These are phyloP conservation scores for Cryphonectria japonica DNA, from an alignment of 2,329 filamentous ascomycete species.

Conservation along the genomic window DNA sequence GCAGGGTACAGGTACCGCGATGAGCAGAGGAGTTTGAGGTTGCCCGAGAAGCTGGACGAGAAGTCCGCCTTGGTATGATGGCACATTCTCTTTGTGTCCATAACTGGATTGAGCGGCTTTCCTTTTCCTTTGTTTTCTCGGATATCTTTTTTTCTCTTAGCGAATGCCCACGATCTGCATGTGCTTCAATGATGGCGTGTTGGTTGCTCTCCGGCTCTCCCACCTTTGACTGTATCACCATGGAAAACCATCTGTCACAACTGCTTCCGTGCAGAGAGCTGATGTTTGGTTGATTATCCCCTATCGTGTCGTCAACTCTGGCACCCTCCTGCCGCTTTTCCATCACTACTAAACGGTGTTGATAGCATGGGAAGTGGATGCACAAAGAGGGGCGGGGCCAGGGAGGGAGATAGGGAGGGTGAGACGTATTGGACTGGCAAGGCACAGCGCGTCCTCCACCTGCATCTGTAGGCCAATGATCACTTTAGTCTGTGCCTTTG, in stretches of 20 bases:
- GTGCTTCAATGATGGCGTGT: neutral
- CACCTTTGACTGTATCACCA: neutral
- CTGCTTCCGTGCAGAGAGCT: neutral
- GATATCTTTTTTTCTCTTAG: neutral
- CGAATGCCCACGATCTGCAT: neutral
- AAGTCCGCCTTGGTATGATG: neutral
- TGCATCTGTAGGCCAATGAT: too few species aligned
- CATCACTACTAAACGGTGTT: too few species aligned
- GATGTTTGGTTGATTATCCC: too few species aligned
- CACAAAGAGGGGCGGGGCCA: too few species aligned
- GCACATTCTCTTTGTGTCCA: neutral
- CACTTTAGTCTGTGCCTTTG: too few species aligned
- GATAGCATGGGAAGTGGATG: too few species aligned
- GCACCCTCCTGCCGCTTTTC: too few species aligned
- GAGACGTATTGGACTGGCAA: too few species aligned
- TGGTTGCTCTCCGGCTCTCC: neutral
- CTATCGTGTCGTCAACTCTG: too few species aligned
- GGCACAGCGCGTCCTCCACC: too few species aligned
- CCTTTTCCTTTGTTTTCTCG: neutral
- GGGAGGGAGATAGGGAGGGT: too few species aligned
- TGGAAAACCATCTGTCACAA: neutral
- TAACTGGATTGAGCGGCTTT: too few species aligned
- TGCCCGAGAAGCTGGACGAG: constrained; percentile 5
- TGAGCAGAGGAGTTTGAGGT: neutral
- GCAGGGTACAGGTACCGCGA: neutral